Base-by-base conservation (phyloP, 2,329 filamentous ascomycete genomes). In the Colletotrichum zoysiae region DNA sequence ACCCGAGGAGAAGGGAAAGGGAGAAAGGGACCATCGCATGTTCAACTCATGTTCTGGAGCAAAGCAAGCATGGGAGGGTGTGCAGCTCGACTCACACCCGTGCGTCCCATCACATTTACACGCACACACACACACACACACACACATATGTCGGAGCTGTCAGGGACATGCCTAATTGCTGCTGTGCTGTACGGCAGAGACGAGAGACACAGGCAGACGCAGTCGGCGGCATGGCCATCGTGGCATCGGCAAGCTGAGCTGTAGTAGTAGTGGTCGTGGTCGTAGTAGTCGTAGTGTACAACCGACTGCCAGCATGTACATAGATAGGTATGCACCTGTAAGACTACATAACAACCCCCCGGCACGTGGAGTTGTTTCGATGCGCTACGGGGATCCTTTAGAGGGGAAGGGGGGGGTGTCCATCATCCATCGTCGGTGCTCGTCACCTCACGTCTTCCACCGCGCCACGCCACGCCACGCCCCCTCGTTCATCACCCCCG, bases 321-420 rank as follows among this genome's bases (percentile, higher is more conserved):
- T 2, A n/a, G n/a, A n/a, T n/a, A n/a, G n/a, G n/a, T n/a, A 30
- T 30, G 30, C 4, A 30, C 30, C 30, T 30, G 30, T 30, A 30
- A 30, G 30, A 30, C 30, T 16, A n/a, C n/a, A n/a, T n/a, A n/a
- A 38, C 26, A 65, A 65, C 35, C 67, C 70, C 70, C 3, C 67
- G 67, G 56, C 67, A 65, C 70, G 67, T 73, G 70, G 70, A 67
- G 67, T 67, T 71, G 70, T 66, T 73, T 71, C 67, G 67, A 73
- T 73, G 70, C 67, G 70, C 70, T 71, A 73, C 70, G 61, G 35
- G 70, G 70, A 73, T 66, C 40, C 67, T 69, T 46, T 46, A 20
- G 44, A n/a, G 3, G 18, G 42, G n/a, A n/a, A 18, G 48, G n/a
- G 66, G 53, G n/a, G 66, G 53, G 33, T 26, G 26, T 42, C 55